A percentile compares a stretch with the other conserved stretches of the same genome.
Conservation (phyloP, 208 protist genomes). For the Naegleria gruberi region DNA sequence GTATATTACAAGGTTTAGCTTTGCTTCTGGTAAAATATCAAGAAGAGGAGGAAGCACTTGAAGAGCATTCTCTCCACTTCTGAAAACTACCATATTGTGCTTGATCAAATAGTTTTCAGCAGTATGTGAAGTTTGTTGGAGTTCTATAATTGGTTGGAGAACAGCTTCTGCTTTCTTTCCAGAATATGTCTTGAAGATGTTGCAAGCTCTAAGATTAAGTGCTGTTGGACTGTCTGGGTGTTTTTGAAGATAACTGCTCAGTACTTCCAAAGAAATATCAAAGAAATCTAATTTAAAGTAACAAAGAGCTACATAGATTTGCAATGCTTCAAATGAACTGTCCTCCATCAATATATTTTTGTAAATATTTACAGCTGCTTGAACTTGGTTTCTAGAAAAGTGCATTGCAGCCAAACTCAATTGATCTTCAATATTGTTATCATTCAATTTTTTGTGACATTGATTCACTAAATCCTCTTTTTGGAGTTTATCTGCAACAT, state of each 20-base stretch:
- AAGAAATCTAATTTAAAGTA: constrained; percentile 97
- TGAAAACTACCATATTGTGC: constrained; percentile 94
- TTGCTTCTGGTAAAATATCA: constrained; percentile 83
- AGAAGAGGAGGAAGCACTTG: constrained; percentile 83
- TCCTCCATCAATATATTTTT: constrained; percentile 88
- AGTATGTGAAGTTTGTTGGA: constrained; percentile 72
- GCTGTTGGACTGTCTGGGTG: constrained; percentile 80
- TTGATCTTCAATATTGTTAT: constrained; percentile 73
- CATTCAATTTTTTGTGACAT: constrained; percentile 78
- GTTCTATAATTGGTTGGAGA: constrained; percentile 74
- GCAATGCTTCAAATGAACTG: constrained; percentile 76
- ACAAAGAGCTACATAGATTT: constrained; percentile 92
- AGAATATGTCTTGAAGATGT: constrained; percentile 85
- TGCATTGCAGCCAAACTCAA: constrained; percentile 85
- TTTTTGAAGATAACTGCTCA: constrained; percentile 75
- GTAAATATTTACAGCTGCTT: constrained; percentile 93
- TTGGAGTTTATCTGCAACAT: constrained; percentile 78
- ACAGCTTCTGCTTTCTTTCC: constrained; percentile 78
- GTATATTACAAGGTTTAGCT: constrained; percentile 91
- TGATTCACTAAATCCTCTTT: constrained; percentile 80
- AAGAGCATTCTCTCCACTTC: constrained; percentile 84
- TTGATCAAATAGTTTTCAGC: constrained; percentile 81
- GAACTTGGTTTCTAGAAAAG: constrained; percentile 85
- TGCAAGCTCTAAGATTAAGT: constrained; percentile 94
- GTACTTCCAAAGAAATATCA: constrained; percentile 77